Conservation (phyloP, 768 basidiomycete species). For the Termitomyces titanicus region DNA sequence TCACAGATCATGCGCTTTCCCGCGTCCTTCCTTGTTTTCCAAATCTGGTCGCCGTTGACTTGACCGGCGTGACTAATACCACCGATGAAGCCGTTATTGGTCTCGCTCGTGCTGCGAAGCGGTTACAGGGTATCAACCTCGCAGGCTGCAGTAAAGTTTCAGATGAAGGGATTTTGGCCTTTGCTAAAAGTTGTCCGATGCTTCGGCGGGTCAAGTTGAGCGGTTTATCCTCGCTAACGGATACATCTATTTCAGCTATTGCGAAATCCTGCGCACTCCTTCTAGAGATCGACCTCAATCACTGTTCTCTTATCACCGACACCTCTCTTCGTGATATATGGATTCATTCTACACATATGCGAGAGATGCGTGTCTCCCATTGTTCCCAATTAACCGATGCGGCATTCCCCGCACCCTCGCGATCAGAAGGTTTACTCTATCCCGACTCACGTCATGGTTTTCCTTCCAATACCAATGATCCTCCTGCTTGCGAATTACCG, state of each 20-base stretch:
- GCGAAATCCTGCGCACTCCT: constrained; percentile 79
- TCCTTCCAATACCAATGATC: constrained; percentile 28
- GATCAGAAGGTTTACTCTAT: constrained; percentile 28
- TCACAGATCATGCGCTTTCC: constrained; percentile 62
- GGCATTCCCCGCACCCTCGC: constrained; percentile 77
- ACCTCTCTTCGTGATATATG: constrained; percentile 79
- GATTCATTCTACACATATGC: constrained; percentile 75
- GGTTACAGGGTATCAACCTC: constrained; percentile 90
- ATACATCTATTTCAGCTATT: constrained; percentile 70
- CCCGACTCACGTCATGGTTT: constrained; percentile 40
- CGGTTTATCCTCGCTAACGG: constrained; percentile 71
- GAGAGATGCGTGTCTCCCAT: constrained; percentile 85
- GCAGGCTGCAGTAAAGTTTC: constrained; percentile 79
- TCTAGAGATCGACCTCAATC: constrained; percentile 91
- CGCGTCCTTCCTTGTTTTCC: constrained; percentile 65
- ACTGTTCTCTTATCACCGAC: constrained; percentile 77
- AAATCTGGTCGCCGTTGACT: constrained; percentile 84
- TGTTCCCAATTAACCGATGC: constrained; percentile 76
- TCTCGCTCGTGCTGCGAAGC: constrained; percentile 65
- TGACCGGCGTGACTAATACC: constrained; percentile 67
- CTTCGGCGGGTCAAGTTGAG: constrained; percentile 90
- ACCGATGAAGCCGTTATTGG: constrained; percentile 70
- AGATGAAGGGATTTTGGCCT: constrained; percentile 70
- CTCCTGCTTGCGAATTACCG: constrained; percentile 43
- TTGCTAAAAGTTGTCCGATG: constrained; percentile 71